These are phyloP conservation scores for Citrullus amarus DNA, from an alignment of 306 rosid species.

Conservation along the genomic window DNA sequence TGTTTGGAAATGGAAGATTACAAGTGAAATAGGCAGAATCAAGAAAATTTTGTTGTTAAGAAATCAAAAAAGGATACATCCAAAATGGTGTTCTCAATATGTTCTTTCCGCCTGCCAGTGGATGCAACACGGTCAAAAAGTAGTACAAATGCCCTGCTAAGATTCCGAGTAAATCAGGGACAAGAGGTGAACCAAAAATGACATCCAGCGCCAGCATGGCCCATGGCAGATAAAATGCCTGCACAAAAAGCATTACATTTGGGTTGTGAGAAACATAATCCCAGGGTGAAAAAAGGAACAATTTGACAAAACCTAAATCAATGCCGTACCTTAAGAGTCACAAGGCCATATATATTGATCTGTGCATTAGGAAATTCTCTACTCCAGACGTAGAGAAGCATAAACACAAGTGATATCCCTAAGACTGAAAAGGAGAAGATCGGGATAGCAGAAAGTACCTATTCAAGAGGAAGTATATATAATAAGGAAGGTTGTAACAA, in stretches of 20 bases:
- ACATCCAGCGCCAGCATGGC: constrained; percentile 91
- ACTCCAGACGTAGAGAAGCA: constrained; percentile 95
- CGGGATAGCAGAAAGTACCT: constrained; percentile 70
- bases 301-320: neutral
- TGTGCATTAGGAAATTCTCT: constrained; percentile 89
- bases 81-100: constrained; percentile 68
- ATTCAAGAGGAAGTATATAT: constrained; percentile 1
- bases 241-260: constrained; percentile 13
- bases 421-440: constrained; percentile 41
- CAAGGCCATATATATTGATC: constrained; percentile 86
- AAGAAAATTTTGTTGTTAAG: neutral
- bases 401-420: constrained; percentile 81
- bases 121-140: constrained; percentile 92
- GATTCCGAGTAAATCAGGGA: constrained; percentile 73
- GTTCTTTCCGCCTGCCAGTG: constrained; percentile 77
- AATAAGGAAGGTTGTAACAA: neutral
- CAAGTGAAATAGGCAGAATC: neutral
- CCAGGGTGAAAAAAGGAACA: neutral
- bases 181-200: constrained; percentile 58
- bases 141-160: constrained; percentile 90
- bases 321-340: constrained; percentile 55
- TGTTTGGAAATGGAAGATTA: neutral
- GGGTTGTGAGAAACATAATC: neutral
- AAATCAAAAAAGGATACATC: constrained; percentile 76
- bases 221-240: constrained; percentile 99